Evolutionary conservation across 2,329 filamentous ascomycete genomes (phyloP), one percentile per base, ranked within the genome.

Genomic region (Fusarium veterinarium): DNA sequence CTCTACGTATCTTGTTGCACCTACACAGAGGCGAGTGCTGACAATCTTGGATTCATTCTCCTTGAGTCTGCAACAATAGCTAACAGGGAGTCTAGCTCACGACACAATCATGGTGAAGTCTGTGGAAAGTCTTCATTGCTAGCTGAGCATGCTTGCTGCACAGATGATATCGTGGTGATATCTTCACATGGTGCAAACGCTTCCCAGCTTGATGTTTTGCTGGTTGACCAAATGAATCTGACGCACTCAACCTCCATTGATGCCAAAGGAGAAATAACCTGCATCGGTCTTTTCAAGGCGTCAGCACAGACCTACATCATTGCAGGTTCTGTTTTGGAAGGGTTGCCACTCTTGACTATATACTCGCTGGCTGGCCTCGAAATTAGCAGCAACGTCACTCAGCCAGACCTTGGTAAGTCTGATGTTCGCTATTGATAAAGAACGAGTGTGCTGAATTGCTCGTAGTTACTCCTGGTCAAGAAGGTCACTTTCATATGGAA

Each of bases 251-350:
- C 66, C 9, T 77, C 77, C 6, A 83, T 84, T 77, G 74, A 81
- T 16, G 75, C 84, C 0, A 73, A 82, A 14, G 86, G 85, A 1
- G 87, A 89, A 69, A 80, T 88, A 5, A 89, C 86, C 7, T 88
- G 85, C 64, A 72, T 90, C 11, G 77, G 79, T 4, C 67, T 85
- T 8, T 81, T 81, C 30, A 60, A 49, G 5, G 64, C 80, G 8
- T 67, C 72, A 6, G 78, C 67, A 3, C 64, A 76, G 12, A 69
- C 77, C 6, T 79, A 73, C 38, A 73, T 84, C 10, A 65, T 80
- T n/a, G 79, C 76, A 6, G 84, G 83, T 3, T 74, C 83, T 1
- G 79, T 83, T 65, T 52, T 74, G 25, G 73, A 80, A 9, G 77
- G 78, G 1, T 68, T 69, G 6, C 80, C 83, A 6, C 79, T 75